Base-by-base conservation (phyloP, 179 eudicot genomes). In the Sideroxylon spinosum region DNA sequence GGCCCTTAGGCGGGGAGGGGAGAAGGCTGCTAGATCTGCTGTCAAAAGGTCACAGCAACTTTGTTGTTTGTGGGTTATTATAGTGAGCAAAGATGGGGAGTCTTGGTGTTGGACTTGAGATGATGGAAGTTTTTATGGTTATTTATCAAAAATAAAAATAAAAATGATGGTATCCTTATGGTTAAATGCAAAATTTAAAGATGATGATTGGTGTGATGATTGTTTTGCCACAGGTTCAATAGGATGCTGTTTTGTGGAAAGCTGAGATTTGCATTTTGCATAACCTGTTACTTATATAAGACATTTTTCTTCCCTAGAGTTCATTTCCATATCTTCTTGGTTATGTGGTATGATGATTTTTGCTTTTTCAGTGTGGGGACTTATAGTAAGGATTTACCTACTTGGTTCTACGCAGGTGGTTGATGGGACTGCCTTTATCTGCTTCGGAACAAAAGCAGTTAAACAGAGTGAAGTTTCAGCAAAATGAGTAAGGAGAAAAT, bases 351-450 rank as follows among this genome's bases (percentile, higher is more conserved):
- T 3, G 16, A 26, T 3, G 29, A 16, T 22, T 59, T 9, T 57
- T 23, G 55, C 7, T 6, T 28, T 67, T 32, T 59, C 17, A 20
- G 28, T 12, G 49, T 62, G 4, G 29, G 62, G 19, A 29, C 48
- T 52, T 73, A n/a, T 8, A 23, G 55, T 11, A 52, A 52, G 56
- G 14, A 60, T 4, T 65, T 55, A 37, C 17, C 53, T n/a, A 53
- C 52, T 65, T 52, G 32, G 64, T 63, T 52, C 20, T 48, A 7
- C 69, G 82, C 82, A 89, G 93, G 81, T 89, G 84, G 87, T 79
- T 89, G 83, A 82, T 86, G 85, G 87, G 91, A 53, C 82, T 79
- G 50, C 25, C 75, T 22, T 59, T 78, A 63, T 62, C 81, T n/a
- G 74, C 44, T 55, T 70, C 28, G 29, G 77, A 73, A 48, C 67